Evolutionary conservation across 495 filamentous ascomycete genomes (phyloP).

Genomic region (Penicillium steckii): DNA sequence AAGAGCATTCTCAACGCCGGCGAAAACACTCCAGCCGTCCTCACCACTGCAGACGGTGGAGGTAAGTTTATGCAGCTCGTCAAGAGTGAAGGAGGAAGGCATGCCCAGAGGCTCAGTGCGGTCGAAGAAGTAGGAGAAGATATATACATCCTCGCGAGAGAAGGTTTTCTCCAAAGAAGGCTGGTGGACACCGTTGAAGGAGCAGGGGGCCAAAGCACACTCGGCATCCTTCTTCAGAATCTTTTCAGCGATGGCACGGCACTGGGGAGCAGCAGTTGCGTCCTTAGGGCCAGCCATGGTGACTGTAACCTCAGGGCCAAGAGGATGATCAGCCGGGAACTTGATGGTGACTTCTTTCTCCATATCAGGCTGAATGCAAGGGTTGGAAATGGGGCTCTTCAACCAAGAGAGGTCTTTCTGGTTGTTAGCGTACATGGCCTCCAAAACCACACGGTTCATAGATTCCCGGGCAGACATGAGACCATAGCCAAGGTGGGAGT

Average conservation of each 20-base stretch:
- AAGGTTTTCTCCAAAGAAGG: slow-evolving; percentile 93
- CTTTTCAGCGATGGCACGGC: slow-evolving; percentile 84
- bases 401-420: slow-evolving; percentile 55
- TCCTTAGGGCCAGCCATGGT: slow-evolving; percentile 83
- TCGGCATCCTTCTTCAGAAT: slow-evolving; percentile 83
- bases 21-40: slow-evolving; percentile 74
- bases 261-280: slow-evolving; percentile 73
- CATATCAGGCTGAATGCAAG: slow-evolving; percentile 85
- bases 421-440: slow-evolving; percentile 54
- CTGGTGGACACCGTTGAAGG: slow-evolving; percentile 96
- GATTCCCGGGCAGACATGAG: slow-evolving; percentile 90
- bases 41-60: slow-evolving; percentile 81
- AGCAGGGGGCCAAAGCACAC: slow-evolving; percentile 85
- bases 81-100: slow-evolving; percentile 89
- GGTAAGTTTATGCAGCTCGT: slow-evolving; percentile 82
- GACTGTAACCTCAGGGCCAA: slow-evolving; percentile 61
- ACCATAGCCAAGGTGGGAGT: slow-evolving; percentile 96
- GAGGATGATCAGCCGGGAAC: slow-evolving; percentile 58
- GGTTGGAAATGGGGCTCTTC: slow-evolving; percentile 69
- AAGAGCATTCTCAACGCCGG: slow-evolving; percentile 65
- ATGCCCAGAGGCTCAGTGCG: slow-evolving; percentile 88
- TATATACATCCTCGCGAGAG: slow-evolving; percentile 85
- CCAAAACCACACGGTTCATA: slow-evolving; percentile 70
- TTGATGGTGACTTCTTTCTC: slow-evolving; percentile 63
- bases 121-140: slow-evolving; percentile 97